Evolutionary conservation across 306 rosid species (phyloP), one percentile per base, ranked within the genome.

Genomic region (Rosa lucieae): DNA sequence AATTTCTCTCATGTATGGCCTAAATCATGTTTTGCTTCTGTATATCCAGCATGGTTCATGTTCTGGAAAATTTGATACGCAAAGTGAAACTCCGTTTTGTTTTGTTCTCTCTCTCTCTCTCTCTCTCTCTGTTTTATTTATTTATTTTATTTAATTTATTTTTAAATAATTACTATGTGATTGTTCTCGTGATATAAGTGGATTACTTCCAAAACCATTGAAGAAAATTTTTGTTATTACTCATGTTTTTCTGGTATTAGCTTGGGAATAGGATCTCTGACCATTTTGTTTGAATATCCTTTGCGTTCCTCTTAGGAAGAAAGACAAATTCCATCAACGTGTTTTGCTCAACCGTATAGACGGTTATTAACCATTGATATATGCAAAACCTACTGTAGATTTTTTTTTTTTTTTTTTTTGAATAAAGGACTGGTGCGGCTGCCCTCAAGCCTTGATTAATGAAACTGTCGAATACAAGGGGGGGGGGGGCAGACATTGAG

Each of bases 221-320:
- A 12, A 4, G 67, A 43, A 58, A 32, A 35, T 0, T 18, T 67
- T 67, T 10, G 20, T 35, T 66, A 15, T 39, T 48, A 44, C 46
- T 26, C 56, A 75, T 14, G 15, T 13, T 20, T 59, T 61, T 59
- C 58, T 74, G 58, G 18, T 61, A 59, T 75, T 51, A 26, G 61
- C 79, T 29, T 48, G 20, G 21, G 48, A 76, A 32, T 76, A 46
- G 79, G 72, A 62, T 75, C 61, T 29, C 32, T 62, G 46, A 61
- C 47, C 29, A 29, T 20, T 18, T 15, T 62, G 20, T 10, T 59
- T 61, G 70, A 43, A 43, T 37, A 40, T 74, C 69, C n/a, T 8
- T 43, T 74, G 67, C 20, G 4, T n/a, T 26, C 12, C 29, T 72
- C 37, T 71, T 71, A 47, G 59, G 15, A n/a, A 35, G 8, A 3